Base-by-base conservation (phyloP, 2,329 filamentous ascomycete genomes). In the Fusarium stilboides region DNA sequence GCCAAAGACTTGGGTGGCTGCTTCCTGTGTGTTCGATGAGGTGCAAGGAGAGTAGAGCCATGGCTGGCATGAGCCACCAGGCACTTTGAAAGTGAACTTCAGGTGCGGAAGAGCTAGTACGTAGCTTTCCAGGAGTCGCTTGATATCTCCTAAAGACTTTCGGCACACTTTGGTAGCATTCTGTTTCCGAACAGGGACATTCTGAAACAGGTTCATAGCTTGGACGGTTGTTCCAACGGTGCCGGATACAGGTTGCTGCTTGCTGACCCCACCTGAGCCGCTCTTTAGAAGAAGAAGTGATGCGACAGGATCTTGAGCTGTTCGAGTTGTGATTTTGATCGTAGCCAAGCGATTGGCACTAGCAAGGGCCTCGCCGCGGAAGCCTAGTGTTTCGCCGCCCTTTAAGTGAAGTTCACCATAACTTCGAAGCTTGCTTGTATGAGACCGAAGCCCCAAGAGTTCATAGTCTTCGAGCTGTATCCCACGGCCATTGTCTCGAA, bases 401-500 rank as follows among this genome's bases (percentile, higher is more conserved):
- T 90, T 79, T 3, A 74, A 76, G 51, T 80, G 82, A 37, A 94
- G 80, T 50, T 94, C 90, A 1, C 88, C 83, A 59, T 91, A 87
- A n/a, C 81, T 81, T 49, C 80, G 81, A 43, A 94, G 84, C 79
- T 94, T 95, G 82, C 91, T 94, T 2, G 92, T 94, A 72, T 91
- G 87, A 31, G 90, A 87, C n/a, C 84, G 84, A 54, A 85, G 85
- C n/a, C 90, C 91, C 3, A 93, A 82, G 7, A 84, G 76, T 17
- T 85, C 79, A 37, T 89, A 88, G 75, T 94, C 91, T 26, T 86
- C 84, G 2, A 83, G 77, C 17, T 82, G 81, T 62, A 95, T 92
- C 14, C 92, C 92, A 58, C 85, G 82, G n/a, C 92, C 92, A 78
- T 94, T 92, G 76, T 93, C 91, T 44, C 87, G 86, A 49, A 94